These are phyloP conservation scores for Boletus bicolor DNA, from an alignment of 768 basidiomycete genomes.

Conservation along the genomic window DNA sequence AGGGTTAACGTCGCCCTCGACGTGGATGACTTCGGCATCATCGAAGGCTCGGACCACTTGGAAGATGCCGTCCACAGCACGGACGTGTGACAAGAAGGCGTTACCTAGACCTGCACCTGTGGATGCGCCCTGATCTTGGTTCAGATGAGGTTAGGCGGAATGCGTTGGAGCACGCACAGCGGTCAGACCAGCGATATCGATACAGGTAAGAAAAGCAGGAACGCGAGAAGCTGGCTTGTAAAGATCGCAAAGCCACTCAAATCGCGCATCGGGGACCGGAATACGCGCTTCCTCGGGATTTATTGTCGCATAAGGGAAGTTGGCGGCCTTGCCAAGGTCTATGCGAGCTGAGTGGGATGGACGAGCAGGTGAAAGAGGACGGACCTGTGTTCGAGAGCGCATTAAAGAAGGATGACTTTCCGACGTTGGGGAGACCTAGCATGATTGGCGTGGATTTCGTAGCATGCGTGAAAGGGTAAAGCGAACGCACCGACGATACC, in stretches of 20 bases:
- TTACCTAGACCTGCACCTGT: slow-evolving; percentile 98
- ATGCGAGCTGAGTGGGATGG: slow-evolving; percentile 7
- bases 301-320: slow-evolving; percentile 95
- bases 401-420: slow-evolving; percentile 99
- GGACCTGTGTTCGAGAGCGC: slow-evolving; percentile 85
- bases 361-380: slow-evolving; percentile 18
- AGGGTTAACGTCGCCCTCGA: slow-evolving; percentile 97
- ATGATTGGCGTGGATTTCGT: slow-evolving; percentile 4
- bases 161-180: slow-evolving; percentile 54
- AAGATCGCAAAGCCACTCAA: slow-evolving; percentile 87
- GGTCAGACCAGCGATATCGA: slow-evolving; percentile 97
- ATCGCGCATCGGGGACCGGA: slow-evolving; percentile 89
- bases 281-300: slow-evolving; percentile 96
- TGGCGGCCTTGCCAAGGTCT: slow-evolving; percentile 93
- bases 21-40: slow-evolving; percentile 98
- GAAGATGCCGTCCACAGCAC: slow-evolving; percentile 98
- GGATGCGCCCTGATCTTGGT: slow-evolving; percentile 71
- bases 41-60: slow-evolving; percentile 98
- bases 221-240: slow-evolving; percentile 90
- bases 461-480: neutral
- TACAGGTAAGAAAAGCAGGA: slow-evolving; percentile 94
- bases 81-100: slow-evolving; percentile 94
- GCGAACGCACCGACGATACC: slow-evolving; percentile 89
- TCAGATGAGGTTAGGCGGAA: slow-evolving; percentile 16
- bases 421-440: slow-evolving; percentile 90